phyloP scores from a whole-genome alignment of 495 filamentous ascomycete species.

The Lepidopterella palustris region DNA sequence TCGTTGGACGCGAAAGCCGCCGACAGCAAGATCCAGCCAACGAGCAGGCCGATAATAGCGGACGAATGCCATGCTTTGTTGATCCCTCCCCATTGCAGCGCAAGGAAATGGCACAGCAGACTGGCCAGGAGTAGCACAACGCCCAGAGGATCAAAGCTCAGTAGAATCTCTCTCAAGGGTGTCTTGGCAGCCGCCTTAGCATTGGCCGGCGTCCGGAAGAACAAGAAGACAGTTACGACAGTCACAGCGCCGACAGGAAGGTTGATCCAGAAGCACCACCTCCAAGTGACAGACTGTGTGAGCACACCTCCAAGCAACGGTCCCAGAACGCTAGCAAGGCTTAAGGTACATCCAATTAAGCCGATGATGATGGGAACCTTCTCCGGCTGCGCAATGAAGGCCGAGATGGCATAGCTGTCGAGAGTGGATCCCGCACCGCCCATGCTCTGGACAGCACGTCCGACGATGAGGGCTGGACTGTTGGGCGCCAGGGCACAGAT shows the following conservation, averaged over 20 bases:
- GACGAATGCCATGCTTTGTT: conserved; percentile 33
- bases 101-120: conserved; percentile 33
- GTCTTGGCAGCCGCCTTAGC: not conserved
- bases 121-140: not conserved
- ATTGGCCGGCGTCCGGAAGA: not conserved
- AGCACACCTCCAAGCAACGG: not conserved
- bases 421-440: not conserved
- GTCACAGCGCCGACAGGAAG: not conserved
- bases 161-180: not conserved
- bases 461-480: not conserved
- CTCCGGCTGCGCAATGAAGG: not conserved
- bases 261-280: not conserved
- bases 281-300: not conserved
- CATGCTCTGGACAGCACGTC: not conserved
- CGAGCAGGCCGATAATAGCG: conserved; percentile 33
- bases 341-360: not conserved
- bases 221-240: not conserved
- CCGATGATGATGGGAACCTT: not conserved
- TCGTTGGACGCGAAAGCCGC: not conserved
- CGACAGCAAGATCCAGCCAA: conserved; percentile 22
- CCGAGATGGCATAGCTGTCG: not conserved
- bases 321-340: not conserved
- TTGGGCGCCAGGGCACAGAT: not conserved
- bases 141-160: not conserved
- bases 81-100: conserved; percentile 40